Evolutionary conservation across 2,329 filamentous ascomycete genomes (phyloP).

Genomic region (Fusarium hostae): DNA sequence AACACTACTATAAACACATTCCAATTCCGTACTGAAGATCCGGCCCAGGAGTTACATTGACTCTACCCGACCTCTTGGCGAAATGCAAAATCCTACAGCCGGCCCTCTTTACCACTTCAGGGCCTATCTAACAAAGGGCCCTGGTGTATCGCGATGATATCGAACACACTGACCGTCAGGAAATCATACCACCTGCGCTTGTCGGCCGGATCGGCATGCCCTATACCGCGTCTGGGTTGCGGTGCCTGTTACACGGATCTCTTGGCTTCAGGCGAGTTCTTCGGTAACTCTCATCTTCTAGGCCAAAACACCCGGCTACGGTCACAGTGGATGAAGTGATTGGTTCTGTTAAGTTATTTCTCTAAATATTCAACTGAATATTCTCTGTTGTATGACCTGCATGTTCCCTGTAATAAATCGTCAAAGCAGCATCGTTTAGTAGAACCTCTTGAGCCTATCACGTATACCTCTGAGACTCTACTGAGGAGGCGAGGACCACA

Average conservation of each 20-base stretch:
- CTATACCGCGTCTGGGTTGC: not conserved
- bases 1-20: not conserved
- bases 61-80: not conserved
- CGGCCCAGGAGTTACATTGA: not conserved
- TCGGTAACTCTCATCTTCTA: not conserved
- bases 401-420: not conserved
- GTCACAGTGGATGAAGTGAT: not conserved
- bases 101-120: not conserved
- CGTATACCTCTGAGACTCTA: not conserved
- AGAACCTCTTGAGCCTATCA: conserved; percentile 4
- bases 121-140: not conserved
- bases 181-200: not conserved
- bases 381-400: not conserved
- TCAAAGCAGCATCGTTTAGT: not conserved
- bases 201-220: not conserved
- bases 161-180: not conserved
- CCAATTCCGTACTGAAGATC: not conserved
- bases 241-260: not conserved
- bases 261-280: not conserved
- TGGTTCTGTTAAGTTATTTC: not conserved
- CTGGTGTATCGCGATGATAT: not conserved
- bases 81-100: not conserved
- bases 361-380: not conserved
- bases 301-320: not conserved
- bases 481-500: not conserved